These are phyloP conservation scores for Sporodiniella umbellata DNA, from an alignment of 371 early-diverging fungal species.

Conservation along the genomic window DNA sequence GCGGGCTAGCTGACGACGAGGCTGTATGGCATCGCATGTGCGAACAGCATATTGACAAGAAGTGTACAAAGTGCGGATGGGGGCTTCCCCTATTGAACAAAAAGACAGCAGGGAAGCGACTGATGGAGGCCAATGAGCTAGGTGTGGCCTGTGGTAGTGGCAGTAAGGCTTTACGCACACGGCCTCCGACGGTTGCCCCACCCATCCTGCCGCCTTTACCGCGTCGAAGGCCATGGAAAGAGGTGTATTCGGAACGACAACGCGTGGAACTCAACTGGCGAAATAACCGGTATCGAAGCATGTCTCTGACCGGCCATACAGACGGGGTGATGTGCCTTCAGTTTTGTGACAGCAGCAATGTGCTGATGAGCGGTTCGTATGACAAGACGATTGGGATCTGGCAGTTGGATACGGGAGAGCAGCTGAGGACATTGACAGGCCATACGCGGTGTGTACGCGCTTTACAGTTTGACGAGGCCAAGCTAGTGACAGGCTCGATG, in stretches of 20 bases:
- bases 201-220: neutral
- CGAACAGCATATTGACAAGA: slow-evolving; percentile 91
- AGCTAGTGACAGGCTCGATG: slow-evolving; percentile 82
- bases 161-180: too few species aligned
- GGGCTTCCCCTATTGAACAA: slow-evolving; percentile 71
- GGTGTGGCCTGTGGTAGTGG: slow-evolving; percentile 12
- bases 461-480: slow-evolving; percentile 83
- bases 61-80: slow-evolving; percentile 94
- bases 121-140: slow-evolving; percentile 12
- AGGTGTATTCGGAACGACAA: slow-evolving; percentile 77
- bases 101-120: slow-evolving; percentile 15
- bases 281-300: slow-evolving; percentile 59
- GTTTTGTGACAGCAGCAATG: slow-evolving; percentile 68
- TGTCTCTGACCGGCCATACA: slow-evolving; percentile 72
- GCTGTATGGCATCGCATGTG: slow-evolving; percentile 92
- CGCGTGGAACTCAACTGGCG: slow-evolving; percentile 86
- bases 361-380: slow-evolving; percentile 82
- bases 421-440: slow-evolving; percentile 70
- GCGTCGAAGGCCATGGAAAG: slow-evolving; percentile 72
- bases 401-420: slow-evolving; percentile 74
- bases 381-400: slow-evolving; percentile 83
- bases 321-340: slow-evolving; percentile 89
- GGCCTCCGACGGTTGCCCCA: neutral
- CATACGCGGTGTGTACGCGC: slow-evolving; percentile 88
- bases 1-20: slow-evolving; percentile 79